Base-by-base conservation (phyloP, 805 yeast species). In the Monosporozyma aerobia region DNA sequence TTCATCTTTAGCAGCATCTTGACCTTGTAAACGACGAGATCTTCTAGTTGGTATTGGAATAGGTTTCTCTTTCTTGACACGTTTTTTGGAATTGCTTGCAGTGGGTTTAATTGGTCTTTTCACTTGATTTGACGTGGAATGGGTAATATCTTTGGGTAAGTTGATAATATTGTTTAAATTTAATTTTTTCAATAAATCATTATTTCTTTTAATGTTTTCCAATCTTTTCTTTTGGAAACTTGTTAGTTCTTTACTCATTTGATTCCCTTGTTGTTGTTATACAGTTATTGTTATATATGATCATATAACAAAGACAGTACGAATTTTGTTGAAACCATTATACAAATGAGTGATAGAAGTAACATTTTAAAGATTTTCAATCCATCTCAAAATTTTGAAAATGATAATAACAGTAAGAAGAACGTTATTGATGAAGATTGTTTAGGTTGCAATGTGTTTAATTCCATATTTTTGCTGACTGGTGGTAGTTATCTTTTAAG, bases 161-260 rank as follows among this genome's bases (percentile, higher is more conserved):
- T 47, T 39, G 11, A 51, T 47, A 6, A 47, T 67, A 11, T 79
- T 69, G 49, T 80, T 82, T 19, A 92, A 73, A 57, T 89, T 85
- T 57, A 92, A 74, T 57, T 84, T 81, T 59, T 80, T 76, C 50
- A 92, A 73, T 25, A 90, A 76, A 57, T 82, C 87, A 65, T 82
- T 81, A 69, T 92, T 94, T 49, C 98, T 75, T 57, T 82, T 87
- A 54, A 92, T 94, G 63, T 88, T 89, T 54, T 80, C 87, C 62
- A 78, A 82, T 54, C 95, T 69, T 63, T 81, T 82, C 60, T 73
- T 77, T 66, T 87, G 94, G 63, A 87, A 84, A 37, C 82, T 88
- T 1, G 86, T 77, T 32, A 83, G 53, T 23, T 54, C 50, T 27
- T 23, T 41, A 43, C 13, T 35, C 22, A 27, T 43, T 25, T 19